Percentiles rank a stretch among this genome's conserved stretches.
phyloP scores from a whole-genome alignment of 441 rosid genomes.

The Adansonia madagascariensis region DNA sequence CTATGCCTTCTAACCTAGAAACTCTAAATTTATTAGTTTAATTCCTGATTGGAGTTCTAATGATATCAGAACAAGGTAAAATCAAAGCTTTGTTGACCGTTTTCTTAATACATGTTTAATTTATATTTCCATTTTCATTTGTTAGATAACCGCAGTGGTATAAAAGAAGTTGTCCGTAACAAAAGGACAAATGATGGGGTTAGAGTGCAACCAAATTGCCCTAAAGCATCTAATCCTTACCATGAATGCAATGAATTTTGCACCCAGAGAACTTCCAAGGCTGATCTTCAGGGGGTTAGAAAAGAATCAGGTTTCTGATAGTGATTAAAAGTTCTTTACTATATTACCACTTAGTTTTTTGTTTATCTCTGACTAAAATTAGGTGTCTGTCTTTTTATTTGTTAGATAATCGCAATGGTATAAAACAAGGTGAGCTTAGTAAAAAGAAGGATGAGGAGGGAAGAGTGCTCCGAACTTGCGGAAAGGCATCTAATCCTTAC shows the following conservation, averaged over 20 bases:
- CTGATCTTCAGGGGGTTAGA: constrained; percentile 1
- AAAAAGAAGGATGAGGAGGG: constrained; percentile 40
- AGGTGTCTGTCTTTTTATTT: constrained; percentile 19
- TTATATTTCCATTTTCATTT: constrained; percentile 18
- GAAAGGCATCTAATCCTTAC: constrained; percentile 39
- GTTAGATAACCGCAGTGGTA: constrained; percentile 42
- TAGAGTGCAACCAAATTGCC: constrained; percentile 64
- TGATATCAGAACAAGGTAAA: background rate
- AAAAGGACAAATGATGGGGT: constrained; percentile 41
- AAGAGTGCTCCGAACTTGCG: constrained; percentile 38
- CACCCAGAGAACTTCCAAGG: constrained; percentile 26
- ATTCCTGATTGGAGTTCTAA: background rate
- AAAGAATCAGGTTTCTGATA: constrained; percentile 23
- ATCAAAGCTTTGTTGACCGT: constrained; percentile 7
- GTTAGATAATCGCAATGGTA: constrained; percentile 43
- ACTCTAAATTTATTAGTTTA: background rate
- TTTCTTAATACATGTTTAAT: constrained; percentile 21
- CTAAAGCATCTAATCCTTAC: constrained; percentile 69
- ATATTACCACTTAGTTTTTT: background rate
- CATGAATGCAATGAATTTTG: constrained; percentile 81
- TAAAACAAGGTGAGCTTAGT: constrained; percentile 37
- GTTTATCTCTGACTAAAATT: constrained; percentile 23
- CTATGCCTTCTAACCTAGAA: background rate
- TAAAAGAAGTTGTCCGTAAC: constrained; percentile 33
- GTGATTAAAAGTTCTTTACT: constrained; percentile 1